Base-by-base conservation (phyloP, 352 stramenopile genomes). In the Pythium aquatile region DNA sequence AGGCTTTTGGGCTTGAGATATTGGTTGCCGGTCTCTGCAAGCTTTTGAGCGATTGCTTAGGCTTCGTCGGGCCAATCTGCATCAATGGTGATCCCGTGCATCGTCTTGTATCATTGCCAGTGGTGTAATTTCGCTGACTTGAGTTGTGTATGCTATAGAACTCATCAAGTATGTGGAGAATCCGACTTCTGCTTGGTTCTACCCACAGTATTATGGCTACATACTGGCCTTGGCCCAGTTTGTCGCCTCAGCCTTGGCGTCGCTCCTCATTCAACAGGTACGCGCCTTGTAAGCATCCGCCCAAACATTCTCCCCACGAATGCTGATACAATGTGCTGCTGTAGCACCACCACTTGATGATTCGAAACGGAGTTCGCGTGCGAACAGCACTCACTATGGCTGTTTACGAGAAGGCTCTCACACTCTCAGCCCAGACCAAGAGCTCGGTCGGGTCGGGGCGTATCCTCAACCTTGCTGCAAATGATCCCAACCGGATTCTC, bases 401-500 rank as follows among this genome's bases (percentile, higher is more conserved):
- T 30, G 79, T 91, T 35, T 88, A 81, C 52, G 65, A 81, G 30
- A 89, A 89, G 55, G 66, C 80, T 4, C 61, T 91, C 13, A 65
- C 62, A 20, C 55, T 91, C n/a, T 90, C 81, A 24, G 78, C 74
- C 24, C 77, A 88, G 62, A 75, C 72, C 40, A 89, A 85, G 58
- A 88, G 76, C 61, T 52, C 61, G 1, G 39, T 87, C 9, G 77
- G 78, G 26, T 78, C 86, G 0, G 91, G 93, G 5, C 78, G 93
- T 59, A 97, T 98, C 51, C 78, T 96, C 1, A 98, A 98, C 66
- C 78, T 99, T 17, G 94, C 97, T 63, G 96, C 88, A 16, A 94
- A 96, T 61, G 97, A 99, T 72, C 75, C 90, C 0, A 87, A 96
- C 61, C 81, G 88, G 9, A 77, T 99, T 42, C 90, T 98, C 48